phyloP scores from a whole-genome alignment of 495 filamentous ascomycete genomes.

The Chaetomium cochliodes region DNA sequence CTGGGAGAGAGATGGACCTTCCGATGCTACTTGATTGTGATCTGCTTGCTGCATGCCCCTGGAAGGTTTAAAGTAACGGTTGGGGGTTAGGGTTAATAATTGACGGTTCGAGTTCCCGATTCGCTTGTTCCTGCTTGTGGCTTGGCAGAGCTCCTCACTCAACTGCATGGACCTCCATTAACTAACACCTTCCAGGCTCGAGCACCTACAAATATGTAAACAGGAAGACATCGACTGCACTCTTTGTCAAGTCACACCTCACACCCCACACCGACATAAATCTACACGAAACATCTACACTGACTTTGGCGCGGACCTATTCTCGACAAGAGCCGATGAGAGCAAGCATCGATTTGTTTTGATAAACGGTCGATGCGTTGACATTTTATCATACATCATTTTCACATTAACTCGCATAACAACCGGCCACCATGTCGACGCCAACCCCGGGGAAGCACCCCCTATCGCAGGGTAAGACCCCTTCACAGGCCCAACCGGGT shows the following conservation, averaged over 20 bases:
- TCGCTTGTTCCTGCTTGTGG: not conserved
- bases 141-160: not conserved
- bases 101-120: not conserved
- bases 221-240: too few relatives aligned
- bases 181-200: too few relatives aligned
- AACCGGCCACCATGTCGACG: conserved; percentile 46
- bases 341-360: too few relatives aligned
- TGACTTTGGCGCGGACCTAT: too few relatives aligned
- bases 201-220: too few relatives aligned
- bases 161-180: not conserved
- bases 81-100: not conserved
- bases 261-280: too few relatives aligned
- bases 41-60: conserved; percentile 4
- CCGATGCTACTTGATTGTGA: not conserved
- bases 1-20: not conserved
- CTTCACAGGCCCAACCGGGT: conserved; percentile 45
- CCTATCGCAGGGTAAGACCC: conserved; percentile 49
- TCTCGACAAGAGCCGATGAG: too few relatives aligned
- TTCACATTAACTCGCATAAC: not conserved
- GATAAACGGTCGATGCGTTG: not conserved
- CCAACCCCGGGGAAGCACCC: conserved; percentile 50
- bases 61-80: not conserved
- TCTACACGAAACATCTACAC: too few relatives aligned
- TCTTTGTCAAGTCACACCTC: too few relatives aligned
- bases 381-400: not conserved